Evolutionary conservation across 208 protist species (phyloP).

Genomic region (Trichomonas vaginalis): DNA sequence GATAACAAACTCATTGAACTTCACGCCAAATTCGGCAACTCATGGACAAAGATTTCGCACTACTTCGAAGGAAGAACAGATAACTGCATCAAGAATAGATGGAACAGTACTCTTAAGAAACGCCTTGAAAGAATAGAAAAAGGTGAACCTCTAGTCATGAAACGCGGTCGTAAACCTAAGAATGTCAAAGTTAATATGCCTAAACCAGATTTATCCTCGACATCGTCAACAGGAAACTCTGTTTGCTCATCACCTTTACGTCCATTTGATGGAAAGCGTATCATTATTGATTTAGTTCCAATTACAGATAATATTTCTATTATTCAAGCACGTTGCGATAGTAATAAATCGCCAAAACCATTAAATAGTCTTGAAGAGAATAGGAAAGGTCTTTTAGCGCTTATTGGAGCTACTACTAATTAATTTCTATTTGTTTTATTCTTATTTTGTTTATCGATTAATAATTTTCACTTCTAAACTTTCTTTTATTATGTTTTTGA

Average conservation of each 20-base stretch:
- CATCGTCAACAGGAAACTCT: background rate
- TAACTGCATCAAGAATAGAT: slow-evolving; percentile 43
- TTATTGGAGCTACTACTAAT: background rate
- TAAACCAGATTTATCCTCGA: background rate
- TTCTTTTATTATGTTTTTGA: no score
- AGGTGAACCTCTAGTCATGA: background rate
- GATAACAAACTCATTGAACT: slow-evolving; percentile 23
- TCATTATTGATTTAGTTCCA: background rate
- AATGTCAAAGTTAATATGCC: background rate
- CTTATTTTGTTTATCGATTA: no score
- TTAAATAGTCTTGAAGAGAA: background rate
- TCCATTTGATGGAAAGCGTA: background rate
- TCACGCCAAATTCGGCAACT: background rate
- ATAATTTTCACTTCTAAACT: no score
- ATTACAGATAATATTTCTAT: background rate
- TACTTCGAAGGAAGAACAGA: slow-evolving; percentile 28
- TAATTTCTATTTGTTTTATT: no score
- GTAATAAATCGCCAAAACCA: background rate
- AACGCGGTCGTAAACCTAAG: background rate
- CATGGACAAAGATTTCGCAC: background rate
- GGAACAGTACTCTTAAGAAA: slow-evolving; percentile 38
- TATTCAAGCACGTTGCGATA: background rate
- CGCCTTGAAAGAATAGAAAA: background rate
- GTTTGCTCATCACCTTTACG: background rate
- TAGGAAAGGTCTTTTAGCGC: background rate